Percentiles rank a stretch among this genome's conserved stretches.
Evolutionary conservation across 2,329 filamentous ascomycete genomes (phyloP).

Genomic region (Colletotrichum karsti): DNA sequence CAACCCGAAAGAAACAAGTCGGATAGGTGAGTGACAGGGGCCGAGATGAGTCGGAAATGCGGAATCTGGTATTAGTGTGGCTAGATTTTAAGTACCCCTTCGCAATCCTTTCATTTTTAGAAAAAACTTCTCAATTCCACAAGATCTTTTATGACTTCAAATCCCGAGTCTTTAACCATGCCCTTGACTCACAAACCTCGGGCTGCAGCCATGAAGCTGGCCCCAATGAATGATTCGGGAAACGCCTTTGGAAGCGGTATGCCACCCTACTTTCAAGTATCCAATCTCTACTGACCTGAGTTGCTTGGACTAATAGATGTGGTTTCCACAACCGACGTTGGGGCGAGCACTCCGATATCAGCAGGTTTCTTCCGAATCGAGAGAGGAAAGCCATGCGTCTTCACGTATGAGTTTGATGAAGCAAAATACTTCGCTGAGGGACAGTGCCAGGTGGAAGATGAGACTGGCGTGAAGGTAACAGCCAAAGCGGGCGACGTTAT

Average conservation of each 20-base stretch:
- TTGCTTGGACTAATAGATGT: too few relatives aligned
- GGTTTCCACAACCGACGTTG: background rate
- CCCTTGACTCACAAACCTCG: background rate
- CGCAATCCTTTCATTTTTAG: too few relatives aligned
- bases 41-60: too few relatives aligned
- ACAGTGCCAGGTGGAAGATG: background rate
- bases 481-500: background rate
- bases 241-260: background rate
- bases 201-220: background rate
- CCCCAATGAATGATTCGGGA: background rate
- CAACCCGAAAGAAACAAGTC: too few relatives aligned
- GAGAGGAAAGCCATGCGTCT: background rate
- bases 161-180: background rate
- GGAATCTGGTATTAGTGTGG: too few relatives aligned
- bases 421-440: background rate
- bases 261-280: fast-evolving
- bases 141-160: too few relatives aligned
- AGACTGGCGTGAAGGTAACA: background rate
- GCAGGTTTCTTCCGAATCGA: background rate
- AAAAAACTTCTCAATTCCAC: too few relatives aligned
- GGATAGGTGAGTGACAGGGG: too few relatives aligned
- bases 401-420: background rate
- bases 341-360: background rate
- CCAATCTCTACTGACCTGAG: too few relatives aligned
- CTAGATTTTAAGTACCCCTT: background rate